Evolutionary conservation across 352 stramenopile genomes (phyloP).

Genomic region (Phytophthora idaei): DNA sequence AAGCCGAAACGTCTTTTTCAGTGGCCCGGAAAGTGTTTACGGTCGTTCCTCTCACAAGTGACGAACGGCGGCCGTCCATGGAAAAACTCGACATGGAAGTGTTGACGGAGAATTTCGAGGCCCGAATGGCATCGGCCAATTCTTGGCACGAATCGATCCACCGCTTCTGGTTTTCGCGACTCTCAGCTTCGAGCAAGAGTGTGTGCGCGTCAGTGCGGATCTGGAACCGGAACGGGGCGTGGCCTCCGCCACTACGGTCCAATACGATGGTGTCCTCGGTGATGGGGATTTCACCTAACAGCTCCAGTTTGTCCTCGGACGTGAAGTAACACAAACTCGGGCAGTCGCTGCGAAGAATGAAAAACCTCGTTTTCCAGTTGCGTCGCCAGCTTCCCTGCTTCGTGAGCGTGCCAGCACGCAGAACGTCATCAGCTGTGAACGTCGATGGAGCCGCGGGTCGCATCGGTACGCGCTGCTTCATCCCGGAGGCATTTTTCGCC

Average conservation of each 20-base stretch:
- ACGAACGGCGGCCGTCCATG: conserved; percentile 26
- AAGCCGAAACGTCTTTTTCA: conserved; percentile 19
- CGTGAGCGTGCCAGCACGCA: conserved; percentile 63
- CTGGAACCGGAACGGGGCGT: conserved; percentile 73
- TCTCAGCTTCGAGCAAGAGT: conserved; percentile 73
- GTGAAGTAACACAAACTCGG: conserved; percentile 85
- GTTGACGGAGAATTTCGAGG: conserved; percentile 63
- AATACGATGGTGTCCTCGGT: conserved; percentile 79
- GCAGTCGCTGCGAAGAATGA: conserved; percentile 76
- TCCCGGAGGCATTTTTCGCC: conserved; percentile 19
- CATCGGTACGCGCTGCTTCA: conserved; percentile 21
- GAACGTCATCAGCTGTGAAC: conserved; percentile 75
- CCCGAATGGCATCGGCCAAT: conserved; percentile 66
- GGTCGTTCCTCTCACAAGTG: conserved; percentile 18
- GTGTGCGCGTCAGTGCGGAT: conserved; percentile 60
- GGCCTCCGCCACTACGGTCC: conserved; percentile 56
- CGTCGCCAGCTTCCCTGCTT: conserved; percentile 86
- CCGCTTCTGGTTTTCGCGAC: conserved; percentile 58
- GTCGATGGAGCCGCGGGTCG: conserved; percentile 40
- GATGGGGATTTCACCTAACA: conserved; percentile 73
- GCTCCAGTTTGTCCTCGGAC: conserved; percentile 82
- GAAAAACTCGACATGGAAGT: conserved; percentile 39
- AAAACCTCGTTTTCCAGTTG: conserved; percentile 89
- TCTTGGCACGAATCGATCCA: conserved; percentile 80
- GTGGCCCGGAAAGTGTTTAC: conserved; percentile 4